These are phyloP conservation scores for Lenzites betulinus DNA, from an alignment of 768 basidiomycete genomes.

Conservation along the genomic window DNA sequence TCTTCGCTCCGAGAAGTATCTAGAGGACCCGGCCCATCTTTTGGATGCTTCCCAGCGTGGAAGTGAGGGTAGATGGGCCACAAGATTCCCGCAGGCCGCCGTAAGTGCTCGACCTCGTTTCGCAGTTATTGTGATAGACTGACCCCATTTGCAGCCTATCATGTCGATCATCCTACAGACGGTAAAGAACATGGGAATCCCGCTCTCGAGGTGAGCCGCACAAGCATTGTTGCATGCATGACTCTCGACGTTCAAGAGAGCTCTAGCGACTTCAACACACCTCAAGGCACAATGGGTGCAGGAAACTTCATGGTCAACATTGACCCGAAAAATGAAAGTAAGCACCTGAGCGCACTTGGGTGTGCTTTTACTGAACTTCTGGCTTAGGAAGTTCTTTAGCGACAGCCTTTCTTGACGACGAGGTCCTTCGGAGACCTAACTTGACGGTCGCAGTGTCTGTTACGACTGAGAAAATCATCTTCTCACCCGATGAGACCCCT, in stretches of 20 bases:
- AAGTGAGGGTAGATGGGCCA: constrained; percentile 3
- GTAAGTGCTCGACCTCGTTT: no score
- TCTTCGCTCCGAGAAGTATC: constrained; percentile 22
- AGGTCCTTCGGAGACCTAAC: constrained; percentile 27
- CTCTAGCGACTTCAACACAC: constrained; percentile 24
- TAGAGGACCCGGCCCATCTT: constrained; percentile 1
- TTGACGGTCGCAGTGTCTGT: constrained; percentile 24
- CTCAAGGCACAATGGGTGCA: constrained; percentile 20
- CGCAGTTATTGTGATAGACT: no score
- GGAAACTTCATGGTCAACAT: constrained; percentile 17
- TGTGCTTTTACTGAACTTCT: no score
- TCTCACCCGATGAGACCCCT: background rate
- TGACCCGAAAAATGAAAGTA: constrained; percentile 22
- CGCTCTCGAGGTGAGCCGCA: background rate
- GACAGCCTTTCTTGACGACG: constrained; percentile 26
- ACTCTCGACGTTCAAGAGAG: background rate
- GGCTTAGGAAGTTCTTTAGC: constrained; percentile 28
- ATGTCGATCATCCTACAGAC: background rate
- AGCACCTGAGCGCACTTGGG: background rate
- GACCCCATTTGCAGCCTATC: constrained; percentile 9
- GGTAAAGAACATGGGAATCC: constrained; percentile 2
- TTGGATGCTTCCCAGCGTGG: constrained; percentile 6
- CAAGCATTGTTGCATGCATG: no score
- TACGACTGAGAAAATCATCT: constrained; percentile 23
- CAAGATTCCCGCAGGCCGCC: background rate